Evolutionary conservation across 2,329 filamentous ascomycete genomes (phyloP).

Genomic region (Ampelomyces quisqualis): DNA sequence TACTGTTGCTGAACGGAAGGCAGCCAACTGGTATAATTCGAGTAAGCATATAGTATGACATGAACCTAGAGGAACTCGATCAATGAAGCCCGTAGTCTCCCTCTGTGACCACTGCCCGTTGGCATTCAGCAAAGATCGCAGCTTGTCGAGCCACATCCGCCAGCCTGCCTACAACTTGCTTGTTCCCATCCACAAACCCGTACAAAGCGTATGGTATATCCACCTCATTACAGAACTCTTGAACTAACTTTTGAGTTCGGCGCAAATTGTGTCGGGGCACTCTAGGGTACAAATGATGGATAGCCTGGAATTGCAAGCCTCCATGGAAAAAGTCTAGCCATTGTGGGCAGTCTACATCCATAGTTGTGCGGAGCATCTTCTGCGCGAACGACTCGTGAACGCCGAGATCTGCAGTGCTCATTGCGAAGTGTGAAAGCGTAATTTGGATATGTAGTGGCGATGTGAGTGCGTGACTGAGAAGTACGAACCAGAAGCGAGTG

Average conservation of each 20-base stretch:
- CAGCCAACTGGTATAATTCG: neutral
- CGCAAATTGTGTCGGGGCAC: conserved; percentile 69
- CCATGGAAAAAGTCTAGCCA: conserved; percentile 74
- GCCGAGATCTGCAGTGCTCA: conserved; percentile 66
- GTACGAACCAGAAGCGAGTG: conserved; percentile 61
- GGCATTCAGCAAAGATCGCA: conserved; percentile 59
- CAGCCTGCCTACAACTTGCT: conserved; percentile 56
- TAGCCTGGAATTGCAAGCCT: conserved; percentile 70
- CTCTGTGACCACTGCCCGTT: conserved; percentile 44
- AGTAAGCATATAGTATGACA: too few relatives aligned
- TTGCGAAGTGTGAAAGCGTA: conserved; percentile 71
- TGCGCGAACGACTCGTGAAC: conserved; percentile 67
- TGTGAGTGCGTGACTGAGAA: conserved; percentile 65
- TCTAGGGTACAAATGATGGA: conserved; percentile 69
- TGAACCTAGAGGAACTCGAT: too few relatives aligned
- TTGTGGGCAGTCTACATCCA: conserved; percentile 71
- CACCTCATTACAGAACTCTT: conserved; percentile 65
- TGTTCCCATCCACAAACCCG: conserved; percentile 64
- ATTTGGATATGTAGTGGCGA: conserved; percentile 72
- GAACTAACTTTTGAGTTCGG: conserved; percentile 59
- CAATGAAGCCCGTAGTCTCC: conserved; percentile 35
- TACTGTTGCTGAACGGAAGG: conserved; percentile 8
- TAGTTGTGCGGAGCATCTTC: conserved; percentile 69
- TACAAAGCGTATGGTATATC: conserved; percentile 63
- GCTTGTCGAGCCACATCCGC: conserved; percentile 64